phyloP scores from a whole-genome alignment of 805 yeast genomes.

The Lipomyces starkeyi region DNA sequence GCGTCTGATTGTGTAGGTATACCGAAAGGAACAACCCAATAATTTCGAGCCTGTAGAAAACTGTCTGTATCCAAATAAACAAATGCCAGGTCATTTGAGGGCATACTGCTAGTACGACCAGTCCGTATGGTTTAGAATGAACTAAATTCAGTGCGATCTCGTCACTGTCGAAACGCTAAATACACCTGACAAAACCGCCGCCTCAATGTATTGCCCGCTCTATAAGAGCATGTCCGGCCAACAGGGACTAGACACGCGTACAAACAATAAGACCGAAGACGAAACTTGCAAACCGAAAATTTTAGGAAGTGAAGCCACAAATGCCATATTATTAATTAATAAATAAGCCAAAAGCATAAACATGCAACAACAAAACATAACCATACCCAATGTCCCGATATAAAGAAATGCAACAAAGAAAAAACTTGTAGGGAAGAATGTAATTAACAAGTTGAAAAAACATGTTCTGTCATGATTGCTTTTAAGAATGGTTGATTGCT shows the following conservation, averaged over 20 bases:
- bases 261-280: not conserved
- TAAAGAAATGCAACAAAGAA: conserved; percentile 12
- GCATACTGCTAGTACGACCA: too few species aligned
- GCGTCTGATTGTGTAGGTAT: not conserved
- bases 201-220: not conserved
- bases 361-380: not conserved
- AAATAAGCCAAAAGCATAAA: conserved; percentile 2
- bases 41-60: not conserved
- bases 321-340: not conserved
- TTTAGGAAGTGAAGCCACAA: not conserved
- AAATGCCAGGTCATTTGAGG: too few species aligned
- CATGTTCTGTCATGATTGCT: not conserved
- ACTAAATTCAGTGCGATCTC: too few species aligned
- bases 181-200: not conserved
- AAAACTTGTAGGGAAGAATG: not conserved
- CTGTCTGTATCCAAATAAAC: not conserved
- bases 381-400: conserved; percentile 1
- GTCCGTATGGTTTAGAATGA: too few species aligned
- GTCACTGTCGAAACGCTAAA: too few species aligned
- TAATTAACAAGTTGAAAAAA: not conserved
- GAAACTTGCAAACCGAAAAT: not conserved
- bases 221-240: not conserved
- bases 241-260: not conserved
- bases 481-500: not conserved
- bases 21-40: not conserved